A percentile compares a stretch with the other conserved stretches of the same genome.
phyloP scores from a whole-genome alignment of 495 filamentous ascomycete species.

The Delitschia confertaspora region DNA sequence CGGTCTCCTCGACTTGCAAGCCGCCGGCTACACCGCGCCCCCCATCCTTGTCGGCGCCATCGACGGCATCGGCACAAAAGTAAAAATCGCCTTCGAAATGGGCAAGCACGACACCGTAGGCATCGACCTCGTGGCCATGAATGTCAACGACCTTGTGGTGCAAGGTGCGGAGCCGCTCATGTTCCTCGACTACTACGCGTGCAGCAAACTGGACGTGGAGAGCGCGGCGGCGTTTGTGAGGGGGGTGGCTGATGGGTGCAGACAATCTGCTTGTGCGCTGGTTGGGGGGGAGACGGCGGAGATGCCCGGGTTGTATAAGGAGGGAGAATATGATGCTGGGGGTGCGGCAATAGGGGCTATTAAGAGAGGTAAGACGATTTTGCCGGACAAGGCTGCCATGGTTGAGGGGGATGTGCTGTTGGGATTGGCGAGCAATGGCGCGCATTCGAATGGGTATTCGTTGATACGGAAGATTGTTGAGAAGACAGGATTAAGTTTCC shows the following conservation, averaged over 20 bases:
- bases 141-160: slow-evolving; percentile 93
- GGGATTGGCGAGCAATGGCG: slow-evolving; percentile 71
- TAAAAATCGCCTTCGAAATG: slow-evolving; percentile 84
- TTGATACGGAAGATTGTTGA: slow-evolving; percentile 82
- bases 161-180: slow-evolving; percentile 89
- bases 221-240: slow-evolving; percentile 74
- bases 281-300: slow-evolving; percentile 95
- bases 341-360: slow-evolving; percentile 83
- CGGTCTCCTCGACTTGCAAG: slow-evolving; percentile 71
- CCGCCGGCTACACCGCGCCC: slow-evolving; percentile 62
- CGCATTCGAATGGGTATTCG: slow-evolving; percentile 93
- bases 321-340: slow-evolving; percentile 79
- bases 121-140: slow-evolving; percentile 96
- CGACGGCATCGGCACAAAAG: slow-evolving; percentile 93
- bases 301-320: slow-evolving; percentile 86
- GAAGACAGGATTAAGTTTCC: slow-evolving; percentile 57
- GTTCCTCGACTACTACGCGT: slow-evolving; percentile 95
- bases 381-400: slow-evolving; percentile 74
- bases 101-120: slow-evolving; percentile 83
- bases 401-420: slow-evolving; percentile 69
- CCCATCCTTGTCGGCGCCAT: slow-evolving; percentile 83
- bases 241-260: slow-evolving; percentile 79
- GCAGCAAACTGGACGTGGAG: slow-evolving; percentile 67
- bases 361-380: slow-evolving; percentile 48
- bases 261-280: slow-evolving; percentile 72